Conservation (phyloP, 2,329 filamentous ascomycete genomes). For the Calonectria naviculata region DNA sequence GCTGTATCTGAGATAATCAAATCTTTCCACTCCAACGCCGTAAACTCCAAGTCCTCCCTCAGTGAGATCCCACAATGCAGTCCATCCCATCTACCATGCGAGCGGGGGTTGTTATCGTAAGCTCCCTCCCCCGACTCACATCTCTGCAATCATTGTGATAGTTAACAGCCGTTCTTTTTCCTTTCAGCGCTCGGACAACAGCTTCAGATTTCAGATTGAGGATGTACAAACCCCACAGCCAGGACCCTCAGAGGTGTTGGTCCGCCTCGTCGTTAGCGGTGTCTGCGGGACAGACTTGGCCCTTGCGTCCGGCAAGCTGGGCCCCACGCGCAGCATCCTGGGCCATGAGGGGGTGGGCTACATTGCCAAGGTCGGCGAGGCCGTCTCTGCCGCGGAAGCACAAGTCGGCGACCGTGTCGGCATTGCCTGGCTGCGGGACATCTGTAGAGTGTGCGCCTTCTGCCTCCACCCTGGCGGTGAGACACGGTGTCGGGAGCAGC, state of each 20-base stretch:
- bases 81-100: neutral
- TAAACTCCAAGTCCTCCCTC: neutral
- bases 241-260: slow-evolving; percentile 15
- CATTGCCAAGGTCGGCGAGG: slow-evolving; percentile 18
- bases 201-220: neutral
- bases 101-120: neutral
- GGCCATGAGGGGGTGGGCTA: slow-evolving; percentile 34
- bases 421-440: slow-evolving; percentile 37
- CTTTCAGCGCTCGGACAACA: neutral
- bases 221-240: neutral
- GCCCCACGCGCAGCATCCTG: slow-evolving; percentile 27
- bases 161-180: neutral
- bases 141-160: neutral
- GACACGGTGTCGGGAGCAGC: slow-evolving; percentile 46
- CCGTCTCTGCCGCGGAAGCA: slow-evolving; percentile 1
- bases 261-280: slow-evolving; percentile 26
- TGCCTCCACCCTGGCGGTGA: slow-evolving; percentile 49
- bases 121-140: neutral
- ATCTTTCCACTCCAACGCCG: neutral
- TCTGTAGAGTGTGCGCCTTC: slow-evolving; percentile 46
- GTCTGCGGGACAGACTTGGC: slow-evolving; percentile 34
- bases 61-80: neutral
- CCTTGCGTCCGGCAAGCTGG: slow-evolving; percentile 28
- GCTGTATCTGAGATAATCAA: neutral
- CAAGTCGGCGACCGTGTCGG: slow-evolving; percentile 20